Conservation (phyloP, 345 rosid species). For the Leavenworthia alabamica region DNA sequence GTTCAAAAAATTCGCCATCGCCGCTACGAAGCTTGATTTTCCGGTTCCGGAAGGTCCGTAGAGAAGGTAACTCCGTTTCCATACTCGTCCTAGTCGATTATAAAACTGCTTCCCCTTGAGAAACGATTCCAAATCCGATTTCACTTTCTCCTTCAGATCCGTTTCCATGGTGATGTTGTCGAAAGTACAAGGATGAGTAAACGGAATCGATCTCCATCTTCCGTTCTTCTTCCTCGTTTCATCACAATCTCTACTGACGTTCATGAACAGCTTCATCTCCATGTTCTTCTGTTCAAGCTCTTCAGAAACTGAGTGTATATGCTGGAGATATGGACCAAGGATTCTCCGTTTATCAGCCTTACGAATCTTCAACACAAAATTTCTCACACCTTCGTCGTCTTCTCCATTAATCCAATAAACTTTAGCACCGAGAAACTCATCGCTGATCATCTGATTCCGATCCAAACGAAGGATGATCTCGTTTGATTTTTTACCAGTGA, state of each 20-base stretch:
- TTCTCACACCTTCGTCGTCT: slow-evolving; percentile 10
- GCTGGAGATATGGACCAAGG: slow-evolving; percentile 76
- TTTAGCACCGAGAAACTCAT: slow-evolving; percentile 60
- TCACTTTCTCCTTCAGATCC: slow-evolving; percentile 55
- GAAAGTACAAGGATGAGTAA: slow-evolving; percentile 69
- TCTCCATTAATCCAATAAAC: slow-evolving; percentile 61
- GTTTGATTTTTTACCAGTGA: slow-evolving; percentile 50
- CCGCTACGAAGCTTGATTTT: slow-evolving; percentile 67
- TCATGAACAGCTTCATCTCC: slow-evolving; percentile 54
- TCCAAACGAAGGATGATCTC: slow-evolving; percentile 63
- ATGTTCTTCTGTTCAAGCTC: slow-evolving; percentile 53
- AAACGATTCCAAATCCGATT: slow-evolving; percentile 63
- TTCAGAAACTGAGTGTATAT: slow-evolving; percentile 65
- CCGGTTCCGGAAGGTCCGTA: slow-evolving; percentile 83
- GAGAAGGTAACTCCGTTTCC: slow-evolving; percentile 66
- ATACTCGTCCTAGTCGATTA: slow-evolving; percentile 60
- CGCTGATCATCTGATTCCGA: slow-evolving; percentile 52
- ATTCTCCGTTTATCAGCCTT: slow-evolving; percentile 70
- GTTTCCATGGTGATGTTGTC: slow-evolving; percentile 69
- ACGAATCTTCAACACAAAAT: slow-evolving; percentile 55
- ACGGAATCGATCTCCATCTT: slow-evolving; percentile 74
- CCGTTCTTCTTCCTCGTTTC: slow-evolving; percentile 16
- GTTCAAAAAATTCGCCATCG: slow-evolving; percentile 58
- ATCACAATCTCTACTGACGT: slow-evolving; percentile 21
- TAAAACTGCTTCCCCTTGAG: slow-evolving; percentile 60